Evolutionary conservation across 768 basidiomycete genomes (phyloP).

Genomic region (Strobilomyces confusus): DNA sequence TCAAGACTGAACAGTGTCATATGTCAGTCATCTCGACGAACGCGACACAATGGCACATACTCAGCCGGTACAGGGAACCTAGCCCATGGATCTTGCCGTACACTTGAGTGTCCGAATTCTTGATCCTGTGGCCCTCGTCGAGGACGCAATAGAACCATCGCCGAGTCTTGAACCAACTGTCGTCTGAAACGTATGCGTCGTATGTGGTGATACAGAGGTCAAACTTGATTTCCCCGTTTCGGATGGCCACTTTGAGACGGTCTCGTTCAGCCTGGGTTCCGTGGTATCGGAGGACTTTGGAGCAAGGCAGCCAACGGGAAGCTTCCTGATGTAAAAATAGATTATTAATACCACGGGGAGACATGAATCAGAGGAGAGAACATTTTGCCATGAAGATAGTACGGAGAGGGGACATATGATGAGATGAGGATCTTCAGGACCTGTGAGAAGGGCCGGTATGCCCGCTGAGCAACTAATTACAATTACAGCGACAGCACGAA

Average conservation of each 20-base stretch:
- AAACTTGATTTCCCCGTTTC: constrained; percentile 31
- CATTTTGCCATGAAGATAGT: constrained; percentile 54
- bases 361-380: constrained; percentile 20
- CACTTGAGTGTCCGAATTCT: constrained; percentile 57
- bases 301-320: constrained; percentile 50
- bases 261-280: constrained; percentile 51
- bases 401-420: constrained; percentile 73
- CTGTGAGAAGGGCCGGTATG: constrained; percentile 18
- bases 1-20: constrained; percentile 43
- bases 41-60: constrained; percentile 25
- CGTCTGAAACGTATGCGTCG: constrained; percentile 55
- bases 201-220: constrained; percentile 68
- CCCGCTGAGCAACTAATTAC: not conserved
- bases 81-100: constrained; percentile 51
- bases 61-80: constrained; percentile 55
- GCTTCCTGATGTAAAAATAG: constrained; percentile 37
- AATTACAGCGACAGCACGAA: constrained; percentile 11
- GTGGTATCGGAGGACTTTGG: constrained; percentile 58
- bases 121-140: constrained; percentile 71
- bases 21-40: not conserved
- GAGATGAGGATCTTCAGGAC: constrained; percentile 55
- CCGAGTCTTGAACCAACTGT: constrained; percentile 56
- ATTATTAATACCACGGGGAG: not conserved
- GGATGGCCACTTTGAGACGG: constrained; percentile 47
- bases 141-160: constrained; percentile 58